These are phyloP conservation scores for Hippophae tibetana DNA, from an alignment of 306 rosid genomes.

Conservation along the genomic window DNA sequence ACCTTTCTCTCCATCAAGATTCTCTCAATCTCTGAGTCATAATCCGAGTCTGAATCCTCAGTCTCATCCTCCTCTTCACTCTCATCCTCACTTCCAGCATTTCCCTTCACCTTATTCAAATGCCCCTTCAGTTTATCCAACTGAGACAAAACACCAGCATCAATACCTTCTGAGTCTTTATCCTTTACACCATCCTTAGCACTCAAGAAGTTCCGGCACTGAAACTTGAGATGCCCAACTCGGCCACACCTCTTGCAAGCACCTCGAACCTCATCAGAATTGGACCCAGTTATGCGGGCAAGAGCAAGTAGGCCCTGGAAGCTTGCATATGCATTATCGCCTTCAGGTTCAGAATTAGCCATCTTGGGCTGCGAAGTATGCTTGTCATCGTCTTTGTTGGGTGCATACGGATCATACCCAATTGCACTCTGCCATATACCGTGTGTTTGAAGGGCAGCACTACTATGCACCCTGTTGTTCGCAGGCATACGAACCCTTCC, in stretches of 20 bases:
- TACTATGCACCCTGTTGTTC: conserved; percentile 90
- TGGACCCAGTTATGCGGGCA: conserved; percentile 79
- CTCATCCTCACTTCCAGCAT: conserved; percentile 48
- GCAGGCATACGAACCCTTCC: conserved; percentile 99
- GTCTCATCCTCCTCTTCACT: conserved; percentile 51
- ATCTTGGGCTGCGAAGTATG: conserved; percentile 31
- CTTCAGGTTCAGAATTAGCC: conserved; percentile 50
- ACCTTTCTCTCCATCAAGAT: conserved; percentile 54
- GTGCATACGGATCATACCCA: conserved; percentile 89
- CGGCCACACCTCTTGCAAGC: conserved; percentile 92
- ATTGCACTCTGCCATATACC: conserved; percentile 99
- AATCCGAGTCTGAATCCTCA: conserved; percentile 61
- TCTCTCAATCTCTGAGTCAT: conserved; percentile 72
- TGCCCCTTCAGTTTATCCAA: conserved; percentile 56
- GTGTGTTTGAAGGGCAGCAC: conserved; percentile 95
- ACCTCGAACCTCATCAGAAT: conserved; percentile 67
- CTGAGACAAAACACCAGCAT: conserved; percentile 43
- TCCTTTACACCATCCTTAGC: conserved; percentile 54
- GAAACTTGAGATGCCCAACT: conserved; percentile 89
- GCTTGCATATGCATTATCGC: conserved; percentile 83
- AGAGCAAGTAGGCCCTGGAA: conserved; percentile 94
- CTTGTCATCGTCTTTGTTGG: conserved; percentile 71
- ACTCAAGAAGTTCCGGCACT: conserved; percentile 82
- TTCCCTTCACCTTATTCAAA: conserved; percentile 31
- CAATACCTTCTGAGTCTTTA: conserved; percentile 47